Conservation (phyloP, 257 asterid species). For the Plectranthus barbatus region DNA sequence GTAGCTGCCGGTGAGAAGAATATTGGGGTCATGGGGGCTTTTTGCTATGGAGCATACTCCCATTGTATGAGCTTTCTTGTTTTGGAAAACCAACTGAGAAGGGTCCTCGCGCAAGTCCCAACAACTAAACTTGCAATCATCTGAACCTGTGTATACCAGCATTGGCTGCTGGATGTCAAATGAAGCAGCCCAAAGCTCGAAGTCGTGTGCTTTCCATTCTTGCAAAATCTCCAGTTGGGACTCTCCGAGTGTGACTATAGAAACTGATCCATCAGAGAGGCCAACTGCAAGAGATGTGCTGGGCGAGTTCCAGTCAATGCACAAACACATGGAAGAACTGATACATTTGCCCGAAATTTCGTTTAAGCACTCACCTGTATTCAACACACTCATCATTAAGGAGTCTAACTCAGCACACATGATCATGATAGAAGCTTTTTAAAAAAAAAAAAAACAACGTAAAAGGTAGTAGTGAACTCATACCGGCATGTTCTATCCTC, state of each 20-base stretch:
- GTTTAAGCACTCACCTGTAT: constrained; percentile 43
- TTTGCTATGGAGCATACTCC: constrained; percentile 78
- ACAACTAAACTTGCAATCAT: constrained; percentile 85
- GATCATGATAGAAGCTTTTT: not conserved
- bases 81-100: constrained; percentile 49
- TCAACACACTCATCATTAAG: constrained; percentile 1
- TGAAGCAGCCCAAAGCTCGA: constrained; percentile 84
- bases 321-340: constrained; percentile 90
- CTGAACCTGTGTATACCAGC: constrained; percentile 78
- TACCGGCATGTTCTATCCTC: not conserved
- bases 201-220: constrained; percentile 85
- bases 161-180: constrained; percentile 73
- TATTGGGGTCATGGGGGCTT: constrained; percentile 59
- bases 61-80: constrained; percentile 64
- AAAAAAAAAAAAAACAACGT: no score
- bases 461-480: no score
- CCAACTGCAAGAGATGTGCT: constrained; percentile 74
- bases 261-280: constrained; percentile 77
- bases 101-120: constrained; percentile 83
- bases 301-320: constrained; percentile 72
- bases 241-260: constrained; percentile 48
- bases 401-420: not conserved
- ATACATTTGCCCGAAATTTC: constrained; percentile 41
- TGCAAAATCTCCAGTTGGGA: constrained; percentile 37
- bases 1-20: constrained; percentile 73